These are phyloP conservation scores for Botrytis galanthina DNA, from an alignment of 2,329 filamentous ascomycete genomes.

Conservation along the genomic window DNA sequence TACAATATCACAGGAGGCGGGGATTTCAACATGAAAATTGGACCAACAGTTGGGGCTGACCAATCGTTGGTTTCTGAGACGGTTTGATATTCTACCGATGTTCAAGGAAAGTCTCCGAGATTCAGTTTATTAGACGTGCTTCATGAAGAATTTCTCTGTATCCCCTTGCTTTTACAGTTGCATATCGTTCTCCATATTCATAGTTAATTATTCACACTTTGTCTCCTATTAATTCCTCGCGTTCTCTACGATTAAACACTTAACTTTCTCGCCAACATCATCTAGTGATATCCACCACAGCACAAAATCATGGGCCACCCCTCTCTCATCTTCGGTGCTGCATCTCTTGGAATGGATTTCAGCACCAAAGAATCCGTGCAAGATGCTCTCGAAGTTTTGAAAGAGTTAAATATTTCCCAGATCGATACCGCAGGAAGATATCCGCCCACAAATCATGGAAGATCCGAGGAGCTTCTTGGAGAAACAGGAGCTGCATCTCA, in stretches of 20 bases:
- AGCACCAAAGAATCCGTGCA: neutral
- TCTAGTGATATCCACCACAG: neutral
- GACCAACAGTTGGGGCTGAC: neutral
- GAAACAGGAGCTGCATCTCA: constrained; percentile 4
- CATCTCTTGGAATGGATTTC: neutral
- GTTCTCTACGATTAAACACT: neutral
- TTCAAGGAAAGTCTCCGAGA: neutral
- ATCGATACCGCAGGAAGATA: constrained; percentile 24
- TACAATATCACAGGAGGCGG: neutral
- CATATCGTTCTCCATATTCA: neutral
- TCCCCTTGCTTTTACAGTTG: neutral
- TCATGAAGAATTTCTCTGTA: neutral
- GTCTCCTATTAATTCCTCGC: neutral
- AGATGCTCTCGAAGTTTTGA: constrained; percentile 1
- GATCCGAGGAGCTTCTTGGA: constrained; percentile 21
- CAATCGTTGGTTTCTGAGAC: neutral
- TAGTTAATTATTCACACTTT: neutral
- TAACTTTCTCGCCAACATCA: neutral
- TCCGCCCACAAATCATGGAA: constrained; percentile 15
- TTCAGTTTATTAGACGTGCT: neutral
- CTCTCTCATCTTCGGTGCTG: constrained; percentile 20
- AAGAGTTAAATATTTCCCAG: constrained; percentile 13
- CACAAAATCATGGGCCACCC: neutral
- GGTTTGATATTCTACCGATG: neutral
- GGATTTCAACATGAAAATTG: neutral